These are phyloP conservation scores for Plectosphaerella sp. DNA, from an alignment of 2,329 filamentous ascomycete species.

Conservation along the genomic window DNA sequence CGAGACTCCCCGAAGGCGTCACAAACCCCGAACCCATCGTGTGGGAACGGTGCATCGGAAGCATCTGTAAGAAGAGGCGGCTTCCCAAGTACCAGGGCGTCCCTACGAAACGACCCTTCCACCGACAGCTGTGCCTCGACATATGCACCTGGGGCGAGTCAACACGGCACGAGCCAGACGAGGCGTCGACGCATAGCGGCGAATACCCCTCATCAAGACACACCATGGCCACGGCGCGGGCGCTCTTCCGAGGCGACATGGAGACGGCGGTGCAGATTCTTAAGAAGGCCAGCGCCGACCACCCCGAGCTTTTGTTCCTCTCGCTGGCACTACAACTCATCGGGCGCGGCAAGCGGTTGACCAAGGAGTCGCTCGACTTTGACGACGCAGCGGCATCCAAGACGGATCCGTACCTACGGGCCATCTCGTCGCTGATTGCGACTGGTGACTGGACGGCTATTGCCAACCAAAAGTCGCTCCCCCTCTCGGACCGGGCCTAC, in stretches of 20 bases:
- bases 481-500: conserved; percentile 69
- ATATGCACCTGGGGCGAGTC: conserved; percentile 69
- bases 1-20: conserved; percentile 41
- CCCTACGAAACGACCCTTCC: conserved; percentile 60
- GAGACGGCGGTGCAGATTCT: conserved; percentile 66
- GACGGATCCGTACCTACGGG: conserved; percentile 74
- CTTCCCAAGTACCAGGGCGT: conserved; percentile 61
- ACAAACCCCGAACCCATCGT: conserved; percentile 41
- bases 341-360: conserved; percentile 38
- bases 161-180: conserved; percentile 39
- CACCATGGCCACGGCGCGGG: conserved; percentile 73
- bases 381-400: conserved; percentile 57
- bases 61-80: conserved; percentile 58
- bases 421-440: conserved; percentile 72
- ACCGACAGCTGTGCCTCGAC: conserved; percentile 70
- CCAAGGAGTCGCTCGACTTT: conserved; percentile 50
- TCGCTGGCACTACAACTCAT: conserved; percentile 63
- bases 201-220: conserved; percentile 51
- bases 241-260: conserved; percentile 68
- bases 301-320: conserved; percentile 64
- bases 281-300: conserved; percentile 58
- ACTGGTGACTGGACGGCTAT: conserved; percentile 73
- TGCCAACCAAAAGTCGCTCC: conserved; percentile 67
- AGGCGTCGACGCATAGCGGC: conserved; percentile 35
- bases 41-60: conserved; percentile 59